Conservation (phyloP, 805 yeast species). For the Candida coquimbonensis region DNA sequence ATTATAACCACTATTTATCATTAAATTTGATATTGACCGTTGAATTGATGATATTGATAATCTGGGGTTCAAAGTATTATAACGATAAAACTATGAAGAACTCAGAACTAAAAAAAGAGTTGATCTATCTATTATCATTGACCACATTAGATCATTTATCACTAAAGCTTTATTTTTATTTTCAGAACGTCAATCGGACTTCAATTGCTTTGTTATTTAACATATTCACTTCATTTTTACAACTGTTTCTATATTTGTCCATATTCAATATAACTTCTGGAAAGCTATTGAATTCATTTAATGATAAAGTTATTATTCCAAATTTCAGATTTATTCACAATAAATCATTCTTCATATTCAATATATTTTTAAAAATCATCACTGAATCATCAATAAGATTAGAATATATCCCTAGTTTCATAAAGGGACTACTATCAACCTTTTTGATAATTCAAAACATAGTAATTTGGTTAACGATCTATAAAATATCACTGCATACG, state of each 20-base stretch:
- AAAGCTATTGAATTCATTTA: background rate
- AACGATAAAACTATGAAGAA: background rate
- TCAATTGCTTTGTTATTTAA: no score
- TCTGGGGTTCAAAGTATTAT: background rate
- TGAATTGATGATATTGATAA: background rate
- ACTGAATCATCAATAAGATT: background rate
- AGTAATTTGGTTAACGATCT: background rate
- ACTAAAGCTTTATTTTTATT: background rate
- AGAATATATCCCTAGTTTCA: no score
- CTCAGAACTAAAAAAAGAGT: no score
- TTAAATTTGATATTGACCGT: background rate
- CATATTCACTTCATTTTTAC: background rate
- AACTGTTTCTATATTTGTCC: background rate
- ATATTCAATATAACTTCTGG: background rate
- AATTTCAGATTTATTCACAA: background rate
- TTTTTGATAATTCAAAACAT: background rate
- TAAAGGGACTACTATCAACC: background rate
- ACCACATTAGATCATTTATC: background rate
- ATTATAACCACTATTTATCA: background rate
- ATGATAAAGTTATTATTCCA: background rate
- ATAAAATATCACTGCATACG: background rate
- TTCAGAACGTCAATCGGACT: background rate
- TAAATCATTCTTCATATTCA: background rate
- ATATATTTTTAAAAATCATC: background rate
- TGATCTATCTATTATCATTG: no score